A percentile compares a stretch with the other conserved stretches of the same genome.
Evolutionary conservation across 495 filamentous ascomycete genomes (phyloP).

Genomic region (Penicillium bovifimosum): DNA sequence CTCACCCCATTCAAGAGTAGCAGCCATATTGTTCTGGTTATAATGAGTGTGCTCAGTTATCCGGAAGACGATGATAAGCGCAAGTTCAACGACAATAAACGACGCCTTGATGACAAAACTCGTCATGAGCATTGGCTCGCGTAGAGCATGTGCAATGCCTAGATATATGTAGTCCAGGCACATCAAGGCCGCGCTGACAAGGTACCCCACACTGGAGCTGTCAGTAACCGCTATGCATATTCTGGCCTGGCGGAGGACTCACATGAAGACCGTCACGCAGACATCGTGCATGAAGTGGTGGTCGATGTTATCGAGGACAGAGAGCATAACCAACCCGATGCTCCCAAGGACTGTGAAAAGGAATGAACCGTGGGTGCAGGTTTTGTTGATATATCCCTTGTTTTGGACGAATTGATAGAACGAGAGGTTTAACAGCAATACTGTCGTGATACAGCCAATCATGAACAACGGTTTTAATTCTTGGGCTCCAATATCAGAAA

Average conservation of each 20-base stretch:
- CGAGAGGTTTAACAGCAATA: slow-evolving; percentile 15
- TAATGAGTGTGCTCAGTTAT: slow-evolving; percentile 9
- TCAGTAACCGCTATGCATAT: slow-evolving; percentile 2
- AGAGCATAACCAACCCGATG: slow-evolving; percentile 14
- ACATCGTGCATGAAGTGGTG: slow-evolving; percentile 14
- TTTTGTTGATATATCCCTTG: slow-evolving; percentile 14
- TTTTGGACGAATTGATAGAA: slow-evolving; percentile 18
- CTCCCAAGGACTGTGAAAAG: slow-evolving; percentile 15
- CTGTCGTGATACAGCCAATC: slow-evolving; percentile 14
- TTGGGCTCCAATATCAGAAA: slow-evolving; percentile 18
- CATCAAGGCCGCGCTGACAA: slow-evolving; percentile 16
- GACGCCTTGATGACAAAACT: slow-evolving; percentile 20
- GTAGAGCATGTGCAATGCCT: slow-evolving; percentile 4
- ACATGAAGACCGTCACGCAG: slow-evolving; percentile 19
- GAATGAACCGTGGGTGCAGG: slow-evolving; percentile 14
- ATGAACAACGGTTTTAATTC: slow-evolving; percentile 18
- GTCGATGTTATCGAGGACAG: slow-evolving; percentile 17
- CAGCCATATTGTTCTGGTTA: slow-evolving; percentile 14
- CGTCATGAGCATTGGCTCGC: slow-evolving; percentile 13
- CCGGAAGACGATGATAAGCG: slow-evolving; percentile 17
- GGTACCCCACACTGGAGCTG: slow-evolving; percentile 10
- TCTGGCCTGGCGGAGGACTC: background rate
- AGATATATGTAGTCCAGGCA: slow-evolving; percentile 19
- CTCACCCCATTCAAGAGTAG: slow-evolving; percentile 19
- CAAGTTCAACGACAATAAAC: slow-evolving; percentile 18